phyloP scores from a whole-genome alignment of 768 basidiomycete species.

The Phaffia australis region DNA sequence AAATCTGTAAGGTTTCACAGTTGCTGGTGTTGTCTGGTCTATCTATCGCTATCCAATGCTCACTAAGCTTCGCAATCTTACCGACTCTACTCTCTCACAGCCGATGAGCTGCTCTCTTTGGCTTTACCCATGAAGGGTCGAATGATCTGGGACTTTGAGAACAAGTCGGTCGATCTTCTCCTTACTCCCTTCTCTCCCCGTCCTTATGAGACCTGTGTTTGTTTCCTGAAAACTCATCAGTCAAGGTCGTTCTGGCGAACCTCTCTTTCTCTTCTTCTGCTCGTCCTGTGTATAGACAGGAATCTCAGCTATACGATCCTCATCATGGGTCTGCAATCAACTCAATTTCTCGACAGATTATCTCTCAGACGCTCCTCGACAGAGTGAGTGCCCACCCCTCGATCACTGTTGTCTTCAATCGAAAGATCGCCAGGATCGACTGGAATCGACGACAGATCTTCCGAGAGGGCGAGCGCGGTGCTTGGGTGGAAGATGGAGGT shows the following conservation, averaged over 20 bases:
- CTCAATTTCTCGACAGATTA: conserved; percentile 23
- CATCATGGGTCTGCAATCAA: conserved; percentile 17
- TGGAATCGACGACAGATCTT: conserved; percentile 8
- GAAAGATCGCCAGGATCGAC: conserved; percentile 22
- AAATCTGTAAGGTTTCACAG: conserved; percentile 30
- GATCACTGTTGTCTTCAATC: conserved; percentile 52
- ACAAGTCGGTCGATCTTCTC: conserved; percentile 10
- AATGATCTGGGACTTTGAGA: conserved; percentile 24
- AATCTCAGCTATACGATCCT: conserved; percentile 43
- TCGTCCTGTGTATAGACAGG: conserved; percentile 32
- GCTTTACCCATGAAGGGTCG: conserved; percentile 22
- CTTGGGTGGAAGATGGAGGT: conserved; percentile 27
- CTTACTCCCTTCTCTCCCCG: not conserved
- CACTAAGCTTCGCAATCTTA: not conserved
- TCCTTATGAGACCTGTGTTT: conserved; percentile 36
- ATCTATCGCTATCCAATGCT: not conserved
- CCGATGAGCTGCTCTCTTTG: conserved; percentile 17
- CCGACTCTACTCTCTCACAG: conserved; percentile 3
- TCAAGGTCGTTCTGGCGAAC: conserved; percentile 33
- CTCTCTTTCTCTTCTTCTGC: not conserved
- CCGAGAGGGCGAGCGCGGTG: conserved; percentile 1
- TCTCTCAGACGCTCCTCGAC: conserved; percentile 27
- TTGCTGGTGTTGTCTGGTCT: not conserved
- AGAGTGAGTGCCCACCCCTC: conserved; percentile 39
- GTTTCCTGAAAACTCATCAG: conserved; percentile 35